Percentiles rank a stretch among this genome's conserved stretches.
Conservation (phyloP, 805 yeast genomes). For the Lipomyces sp. region DNA sequence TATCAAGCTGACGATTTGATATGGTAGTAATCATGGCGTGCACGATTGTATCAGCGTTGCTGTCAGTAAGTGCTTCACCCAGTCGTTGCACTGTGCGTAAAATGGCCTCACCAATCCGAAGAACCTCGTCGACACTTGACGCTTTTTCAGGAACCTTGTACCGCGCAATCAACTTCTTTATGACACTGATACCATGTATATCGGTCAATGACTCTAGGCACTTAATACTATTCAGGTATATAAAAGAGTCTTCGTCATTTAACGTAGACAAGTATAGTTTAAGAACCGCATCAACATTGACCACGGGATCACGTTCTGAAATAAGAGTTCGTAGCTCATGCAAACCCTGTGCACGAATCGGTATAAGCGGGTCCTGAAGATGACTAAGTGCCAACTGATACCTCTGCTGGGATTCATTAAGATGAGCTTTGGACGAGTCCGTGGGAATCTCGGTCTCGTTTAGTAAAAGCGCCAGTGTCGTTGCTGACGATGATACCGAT, state of each 20-base stretch:
- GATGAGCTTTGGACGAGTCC: neutral
- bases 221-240: conserved; percentile 82
- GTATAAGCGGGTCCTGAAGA: conserved; percentile 77
- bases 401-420: conserved; percentile 34
- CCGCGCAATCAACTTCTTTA: conserved; percentile 50
- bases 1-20: conserved; percentile 49
- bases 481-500: conserved; percentile 33
- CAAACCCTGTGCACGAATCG: conserved; percentile 86
- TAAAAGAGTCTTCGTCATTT: conserved; percentile 81
- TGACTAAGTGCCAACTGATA: conserved; percentile 67
- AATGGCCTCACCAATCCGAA: conserved; percentile 83
- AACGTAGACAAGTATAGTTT: conserved; percentile 67
- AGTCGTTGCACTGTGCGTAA: conserved; percentile 59
- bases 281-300: conserved; percentile 58
- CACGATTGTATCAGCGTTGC: conserved; percentile 51
- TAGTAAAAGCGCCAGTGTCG: conserved; percentile 32
- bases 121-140: conserved; percentile 62
- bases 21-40: conserved; percentile 48
- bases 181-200: conserved; percentile 48
- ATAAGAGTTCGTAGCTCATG: conserved; percentile 63
- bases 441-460: conserved; percentile 23
- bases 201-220: conserved; percentile 69
- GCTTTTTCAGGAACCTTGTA: conserved; percentile 41
- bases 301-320: conserved; percentile 54
- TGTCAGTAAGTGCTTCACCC: conserved; percentile 56